Conservation (phyloP, 768 basidiomycete genomes). For the Lepiota subincarnata region DNA sequence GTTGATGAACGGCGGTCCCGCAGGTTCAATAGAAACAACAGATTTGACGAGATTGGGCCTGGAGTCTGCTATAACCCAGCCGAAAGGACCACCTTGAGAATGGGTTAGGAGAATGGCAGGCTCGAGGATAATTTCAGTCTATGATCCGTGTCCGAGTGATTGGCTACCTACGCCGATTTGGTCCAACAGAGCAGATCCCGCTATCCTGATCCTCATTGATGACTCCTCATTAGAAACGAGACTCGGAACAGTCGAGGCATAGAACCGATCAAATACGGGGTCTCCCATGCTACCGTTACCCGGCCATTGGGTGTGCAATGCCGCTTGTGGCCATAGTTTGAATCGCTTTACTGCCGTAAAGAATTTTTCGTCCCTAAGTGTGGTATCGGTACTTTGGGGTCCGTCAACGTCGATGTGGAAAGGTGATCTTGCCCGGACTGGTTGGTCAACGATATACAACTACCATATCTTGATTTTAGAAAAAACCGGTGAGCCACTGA, state of each 20-base stretch:
- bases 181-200: slow-evolving; percentile 40
- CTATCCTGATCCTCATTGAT: slow-evolving; percentile 35
- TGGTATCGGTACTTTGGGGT: slow-evolving; percentile 23
- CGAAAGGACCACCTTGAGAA: slow-evolving; percentile 45
- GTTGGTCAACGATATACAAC: slow-evolving; percentile 46
- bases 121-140: slow-evolving; percentile 21
- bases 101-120: slow-evolving; percentile 47
- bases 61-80: slow-evolving; percentile 46
- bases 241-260: slow-evolving; percentile 36
- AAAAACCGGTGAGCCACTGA: no score
- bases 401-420: slow-evolving; percentile 40
- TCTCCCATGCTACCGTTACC: slow-evolving; percentile 46
- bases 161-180: slow-evolving; percentile 40
- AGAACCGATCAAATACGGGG: slow-evolving; percentile 42
- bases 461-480: slow-evolving; percentile 8
- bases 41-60: slow-evolving; percentile 40
- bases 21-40: slow-evolving; percentile 47
- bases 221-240: slow-evolving; percentile 31
- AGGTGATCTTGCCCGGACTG: slow-evolving; percentile 40
- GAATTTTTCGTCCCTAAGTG: slow-evolving; percentile 30
- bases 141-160: not conserved
- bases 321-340: slow-evolving; percentile 44
- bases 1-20: slow-evolving; percentile 45
- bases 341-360: slow-evolving; percentile 39
- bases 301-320: slow-evolving; percentile 48